Evolutionary conservation across 2,329 filamentous ascomycete genomes (phyloP).

Genomic region (Colletotrichum sp.): DNA sequence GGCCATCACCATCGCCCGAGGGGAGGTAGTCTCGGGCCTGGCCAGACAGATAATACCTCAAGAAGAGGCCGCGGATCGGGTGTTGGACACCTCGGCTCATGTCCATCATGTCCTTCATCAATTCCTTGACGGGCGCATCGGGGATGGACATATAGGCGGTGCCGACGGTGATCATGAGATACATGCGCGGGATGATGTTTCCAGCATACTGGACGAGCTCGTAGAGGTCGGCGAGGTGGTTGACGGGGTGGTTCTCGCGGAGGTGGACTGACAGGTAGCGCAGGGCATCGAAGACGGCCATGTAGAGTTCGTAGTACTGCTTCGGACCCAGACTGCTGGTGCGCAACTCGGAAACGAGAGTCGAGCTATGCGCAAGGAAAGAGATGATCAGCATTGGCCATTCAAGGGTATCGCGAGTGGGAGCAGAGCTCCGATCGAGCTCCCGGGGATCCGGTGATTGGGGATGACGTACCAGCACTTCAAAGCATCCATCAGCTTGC

Average conservation of each 20-base stretch:
- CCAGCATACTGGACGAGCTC: slow-evolving; percentile 98
- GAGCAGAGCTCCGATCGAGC: slow-evolving; percentile 19
- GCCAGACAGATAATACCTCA: slow-evolving; percentile 94
- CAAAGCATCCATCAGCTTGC: slow-evolving; percentile 99
- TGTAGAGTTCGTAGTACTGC: slow-evolving; percentile 99
- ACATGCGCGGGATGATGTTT: slow-evolving; percentile 94
- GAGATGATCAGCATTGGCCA: not conserved
- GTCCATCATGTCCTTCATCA: slow-evolving; percentile 99
- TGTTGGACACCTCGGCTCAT: slow-evolving; percentile 99
- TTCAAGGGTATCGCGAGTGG: slow-evolving; percentile 21
- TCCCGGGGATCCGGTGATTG: slow-evolving; percentile 16
- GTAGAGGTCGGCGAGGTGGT: slow-evolving; percentile 97
- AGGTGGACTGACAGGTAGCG: slow-evolving; percentile 96
- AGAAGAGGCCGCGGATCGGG: slow-evolving; percentile 90
- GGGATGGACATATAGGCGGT: slow-evolving; percentile 99
- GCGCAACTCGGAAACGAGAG: slow-evolving; percentile 95
- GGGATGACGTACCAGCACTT: slow-evolving; percentile 87
- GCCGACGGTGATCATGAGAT: slow-evolving; percentile 98
- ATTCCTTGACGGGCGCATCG: slow-evolving; percentile 97
- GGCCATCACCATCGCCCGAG: slow-evolving; percentile 81
- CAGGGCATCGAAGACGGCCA: slow-evolving; percentile 97
- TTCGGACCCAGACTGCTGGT: slow-evolving; percentile 98
- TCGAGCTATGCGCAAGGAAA: slow-evolving; percentile 69
- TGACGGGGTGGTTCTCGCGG: slow-evolving; percentile 95
- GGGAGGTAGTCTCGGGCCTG: slow-evolving; percentile 92